Base-by-base conservation (phyloP, 768 basidiomycete species). In the Lactarius akahatsu region DNA sequence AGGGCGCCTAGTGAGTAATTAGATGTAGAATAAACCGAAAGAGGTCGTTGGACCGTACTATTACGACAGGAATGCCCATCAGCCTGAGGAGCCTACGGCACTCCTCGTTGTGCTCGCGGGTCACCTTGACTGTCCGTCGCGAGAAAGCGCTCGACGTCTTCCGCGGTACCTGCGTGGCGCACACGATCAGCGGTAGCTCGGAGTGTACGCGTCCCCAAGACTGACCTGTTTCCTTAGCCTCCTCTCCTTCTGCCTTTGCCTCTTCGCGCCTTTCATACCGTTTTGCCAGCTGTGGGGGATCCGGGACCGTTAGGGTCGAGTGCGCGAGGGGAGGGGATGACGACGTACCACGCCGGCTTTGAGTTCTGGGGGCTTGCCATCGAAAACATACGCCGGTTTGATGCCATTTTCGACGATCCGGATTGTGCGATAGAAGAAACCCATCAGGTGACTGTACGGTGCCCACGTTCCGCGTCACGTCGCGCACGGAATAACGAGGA, bases 401-500 rank as follows among this genome's bases (percentile, higher is more conserved):
- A 99, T 94, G 4, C 97, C 97, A 70, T 98, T 96, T 78, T 99
- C 97, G 20, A 96, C 96, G 76, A 99, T 98, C 28, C 97, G 85
- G 66, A 99, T 92, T 0, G 97, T 99, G 45, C 96, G 85, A 73
- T 98, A 98, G 80, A 99, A 99, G 77, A 98, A 91, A 0, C 97
- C 97, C 95, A 98, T 98, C 13, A 99, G 81, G 78, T 99, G 96
- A 78, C 94, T 85, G 32, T 38, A 13, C 7, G 36, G 36, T 11
- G 36, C 36, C 36, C 2, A 38, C 36, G 36, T 38, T 11, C 10
- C 2, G 36, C 34, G 34, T 34, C 9, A 34, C 32, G 36, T 36
- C 36, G 36, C 36, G 36, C 18, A n/a, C 9, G 28, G 9, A 20
- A n/a, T 26, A 57, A 30, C 3, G 2, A 2, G 4, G 13, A 23